A percentile compares a stretch with the other conserved stretches of the same genome.
Conservation (phyloP, 331 rosid species). For the Prunus yedoensis region DNA sequence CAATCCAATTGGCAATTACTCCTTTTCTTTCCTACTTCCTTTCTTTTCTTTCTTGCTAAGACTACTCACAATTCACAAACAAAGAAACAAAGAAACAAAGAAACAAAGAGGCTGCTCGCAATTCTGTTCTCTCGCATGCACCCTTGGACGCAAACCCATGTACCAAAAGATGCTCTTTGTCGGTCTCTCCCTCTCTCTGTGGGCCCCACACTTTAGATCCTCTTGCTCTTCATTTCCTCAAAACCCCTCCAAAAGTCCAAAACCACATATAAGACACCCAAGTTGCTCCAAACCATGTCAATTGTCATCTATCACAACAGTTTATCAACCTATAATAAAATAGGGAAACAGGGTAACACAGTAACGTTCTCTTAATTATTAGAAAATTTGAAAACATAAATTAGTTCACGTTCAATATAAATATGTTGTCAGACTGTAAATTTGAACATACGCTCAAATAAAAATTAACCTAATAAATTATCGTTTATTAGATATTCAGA, state of each 20-base stretch:
- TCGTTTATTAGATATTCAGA: no score
- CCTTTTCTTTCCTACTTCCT: not conserved
- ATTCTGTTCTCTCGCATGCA: slow-evolving; percentile 20
- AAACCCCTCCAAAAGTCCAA: not conserved
- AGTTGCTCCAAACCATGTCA: not conserved
- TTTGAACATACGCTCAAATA: not conserved
- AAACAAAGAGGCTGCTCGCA: no score
- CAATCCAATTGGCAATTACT: not conserved
- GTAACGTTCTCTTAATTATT: no score
- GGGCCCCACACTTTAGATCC: slow-evolving; percentile 21
- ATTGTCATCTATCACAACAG: not conserved
- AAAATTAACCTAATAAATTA: no score
- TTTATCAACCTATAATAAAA: not conserved
- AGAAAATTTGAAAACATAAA: no score
- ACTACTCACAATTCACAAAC: not conserved
- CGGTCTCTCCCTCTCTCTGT: slow-evolving; percentile 39
- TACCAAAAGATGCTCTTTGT: slow-evolving; percentile 78
- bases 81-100: no score
- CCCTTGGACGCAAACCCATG: slow-evolving; percentile 50
- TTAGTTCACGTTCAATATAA: no score
- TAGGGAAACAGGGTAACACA: no score
- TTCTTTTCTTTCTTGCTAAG: not conserved
- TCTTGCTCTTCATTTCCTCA: not conserved
- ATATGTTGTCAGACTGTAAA: not conserved
- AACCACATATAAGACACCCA: not conserved